These are phyloP conservation scores for Paratinospora sagittata DNA, from an alignment of 164 flowering plant genomes.

Conservation along the genomic window DNA sequence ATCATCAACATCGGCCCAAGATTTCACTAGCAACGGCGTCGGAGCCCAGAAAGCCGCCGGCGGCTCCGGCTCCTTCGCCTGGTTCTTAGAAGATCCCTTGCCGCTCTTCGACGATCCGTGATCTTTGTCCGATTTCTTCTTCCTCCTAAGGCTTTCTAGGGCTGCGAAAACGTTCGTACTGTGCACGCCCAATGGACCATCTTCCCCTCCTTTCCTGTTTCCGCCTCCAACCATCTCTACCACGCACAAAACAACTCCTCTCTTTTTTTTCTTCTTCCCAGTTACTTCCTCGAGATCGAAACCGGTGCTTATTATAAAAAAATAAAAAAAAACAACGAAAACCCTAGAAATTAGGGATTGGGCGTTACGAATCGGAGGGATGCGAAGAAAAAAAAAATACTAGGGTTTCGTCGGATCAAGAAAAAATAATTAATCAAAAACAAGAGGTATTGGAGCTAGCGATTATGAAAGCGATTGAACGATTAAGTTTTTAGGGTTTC, in stretches of 20 bases:
- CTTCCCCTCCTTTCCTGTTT: slow-evolving; percentile 40
- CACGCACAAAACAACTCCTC: not conserved
- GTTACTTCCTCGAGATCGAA: not conserved
- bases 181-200: slow-evolving; percentile 33
- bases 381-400: not conserved
- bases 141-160: slow-evolving; percentile 46
- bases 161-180: slow-evolving; percentile 57
- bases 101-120: slow-evolving; percentile 31
- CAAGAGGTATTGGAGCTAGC: too few relatives aligned
- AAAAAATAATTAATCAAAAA: too few relatives aligned
- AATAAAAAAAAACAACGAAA: too few relatives aligned
- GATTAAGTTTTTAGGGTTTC: too few relatives aligned
- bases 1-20: slow-evolving; percentile 95
- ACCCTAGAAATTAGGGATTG: too few relatives aligned
- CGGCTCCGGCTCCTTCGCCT: slow-evolving; percentile 35
- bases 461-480: too few relatives aligned
- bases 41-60: slow-evolving; percentile 77
- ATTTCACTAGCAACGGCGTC: slow-evolving; percentile 49
- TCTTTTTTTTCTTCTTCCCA: not conserved
- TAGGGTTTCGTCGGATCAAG: not conserved
- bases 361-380: not conserved
- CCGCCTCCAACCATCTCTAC: slow-evolving; percentile 48
- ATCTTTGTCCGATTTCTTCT: slow-evolving; percentile 55
- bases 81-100: slow-evolving; percentile 38
- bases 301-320: not conserved